phyloP scores from a whole-genome alignment of 2,329 filamentous ascomycete genomes.

The Calonectria pseudoturangicola region DNA sequence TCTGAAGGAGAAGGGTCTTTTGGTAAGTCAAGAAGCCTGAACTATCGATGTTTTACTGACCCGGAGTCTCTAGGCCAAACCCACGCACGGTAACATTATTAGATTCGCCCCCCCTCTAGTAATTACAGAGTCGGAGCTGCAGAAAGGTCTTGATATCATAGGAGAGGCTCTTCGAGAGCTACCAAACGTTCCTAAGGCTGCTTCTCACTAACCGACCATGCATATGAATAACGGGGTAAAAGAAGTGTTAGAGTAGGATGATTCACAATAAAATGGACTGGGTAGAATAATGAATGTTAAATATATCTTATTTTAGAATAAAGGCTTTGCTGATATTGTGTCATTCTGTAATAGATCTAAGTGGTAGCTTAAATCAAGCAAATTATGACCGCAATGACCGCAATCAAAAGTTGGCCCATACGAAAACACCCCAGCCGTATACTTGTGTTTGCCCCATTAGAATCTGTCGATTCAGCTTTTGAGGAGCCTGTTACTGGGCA shows the following conservation, averaged over 20 bases:
- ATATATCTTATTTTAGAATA: neutral
- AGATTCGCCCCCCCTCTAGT: conserved; percentile 96
- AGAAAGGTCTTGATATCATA: conserved; percentile 85
- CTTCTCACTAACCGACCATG: neutral
- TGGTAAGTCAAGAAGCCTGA: conserved; percentile 76
- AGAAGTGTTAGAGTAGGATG: neutral
- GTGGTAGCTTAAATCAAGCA: too few species aligned
- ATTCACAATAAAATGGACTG: neutral
- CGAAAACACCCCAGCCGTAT: too few species aligned
- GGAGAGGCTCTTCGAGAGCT: neutral
- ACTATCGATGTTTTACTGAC: conserved; percentile 12
- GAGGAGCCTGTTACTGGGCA: too few species aligned
- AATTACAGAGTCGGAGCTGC: conserved; percentile 91
- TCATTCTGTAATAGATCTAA: neutral
- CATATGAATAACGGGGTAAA: neutral
- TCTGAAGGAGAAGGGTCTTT: conserved; percentile 93
- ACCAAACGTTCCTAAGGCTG: neutral
- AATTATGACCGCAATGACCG: too few species aligned
- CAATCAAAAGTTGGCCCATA: too few species aligned
- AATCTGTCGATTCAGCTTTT: too few species aligned
- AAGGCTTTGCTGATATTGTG: neutral
- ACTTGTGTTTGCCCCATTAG: too few species aligned
- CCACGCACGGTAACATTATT: conserved; percentile 98
- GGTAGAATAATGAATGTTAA: neutral
- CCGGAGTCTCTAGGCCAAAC: conserved; percentile 84